Conservation (phyloP, 495 filamentous ascomycete genomes). For the Clohesyomyces aquaticus region DNA sequence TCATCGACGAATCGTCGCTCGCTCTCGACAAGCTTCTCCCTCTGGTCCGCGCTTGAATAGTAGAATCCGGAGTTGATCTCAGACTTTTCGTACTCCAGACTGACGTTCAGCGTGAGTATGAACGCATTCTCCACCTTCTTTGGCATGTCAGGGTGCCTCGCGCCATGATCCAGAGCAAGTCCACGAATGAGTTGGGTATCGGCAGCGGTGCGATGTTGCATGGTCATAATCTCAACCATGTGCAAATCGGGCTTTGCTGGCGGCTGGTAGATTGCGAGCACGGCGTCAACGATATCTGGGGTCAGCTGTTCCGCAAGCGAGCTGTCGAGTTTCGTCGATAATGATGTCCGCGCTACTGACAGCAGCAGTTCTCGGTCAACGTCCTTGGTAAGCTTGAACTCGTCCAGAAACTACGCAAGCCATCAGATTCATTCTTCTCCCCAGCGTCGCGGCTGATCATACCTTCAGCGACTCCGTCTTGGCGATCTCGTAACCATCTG, state of each 20-base stretch:
- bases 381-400: slow-evolving; percentile 83
- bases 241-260: slow-evolving; percentile 94
- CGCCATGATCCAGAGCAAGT: slow-evolving; percentile 92
- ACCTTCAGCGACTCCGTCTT: slow-evolving; percentile 93
- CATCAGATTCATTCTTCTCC: neutral
- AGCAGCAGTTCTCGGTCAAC: slow-evolving; percentile 93
- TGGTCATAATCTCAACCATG: slow-evolving; percentile 99
- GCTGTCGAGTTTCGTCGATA: slow-evolving; percentile 90
- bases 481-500: slow-evolving; percentile 95
- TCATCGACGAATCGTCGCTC: slow-evolving; percentile 95
- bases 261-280: slow-evolving; percentile 87
- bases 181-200: slow-evolving; percentile 96
- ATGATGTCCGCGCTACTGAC: slow-evolving; percentile 90
- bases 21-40: slow-evolving; percentile 96
- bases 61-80: slow-evolving; percentile 99
- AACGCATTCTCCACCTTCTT: slow-evolving; percentile 93
- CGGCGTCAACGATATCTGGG: slow-evolving; percentile 91
- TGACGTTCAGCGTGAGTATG: slow-evolving; percentile 95
- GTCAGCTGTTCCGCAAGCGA: slow-evolving; percentile 89
- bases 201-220: slow-evolving; percentile 95
- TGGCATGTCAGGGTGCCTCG: slow-evolving; percentile 97
- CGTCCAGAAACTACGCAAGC: slow-evolving; percentile 76
- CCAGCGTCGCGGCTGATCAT: neutral
- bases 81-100: slow-evolving; percentile 97
- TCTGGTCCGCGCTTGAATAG: slow-evolving; percentile 94